Evolutionary conservation across 805 yeast genomes (phyloP).

Genomic region (Debaryomyces castellii): DNA sequence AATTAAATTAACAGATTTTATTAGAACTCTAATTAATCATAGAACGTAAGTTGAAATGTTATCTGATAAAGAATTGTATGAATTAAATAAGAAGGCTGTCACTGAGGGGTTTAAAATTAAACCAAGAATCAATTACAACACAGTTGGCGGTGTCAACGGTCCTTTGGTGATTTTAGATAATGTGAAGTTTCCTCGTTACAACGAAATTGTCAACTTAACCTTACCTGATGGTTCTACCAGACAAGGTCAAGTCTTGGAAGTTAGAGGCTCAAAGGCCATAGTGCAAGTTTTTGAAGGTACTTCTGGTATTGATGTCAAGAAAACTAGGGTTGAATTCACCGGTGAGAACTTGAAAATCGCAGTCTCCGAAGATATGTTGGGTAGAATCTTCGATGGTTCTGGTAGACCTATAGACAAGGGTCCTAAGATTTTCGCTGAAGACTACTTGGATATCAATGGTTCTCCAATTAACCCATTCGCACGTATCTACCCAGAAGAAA

Average conservation of each 20-base stretch:
- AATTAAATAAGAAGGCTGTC: constrained; percentile 87
- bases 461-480: constrained; percentile 98
- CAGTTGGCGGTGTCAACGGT: constrained; percentile 98
- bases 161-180: constrained; percentile 77
- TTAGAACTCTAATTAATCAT: neutral
- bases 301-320: constrained; percentile 96
- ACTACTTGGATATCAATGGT: constrained; percentile 96
- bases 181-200: constrained; percentile 64
- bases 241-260: constrained; percentile 98
- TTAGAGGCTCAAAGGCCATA: constrained; percentile 93
- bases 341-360: constrained; percentile 92
- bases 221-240: constrained; percentile 92
- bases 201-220: constrained; percentile 95
- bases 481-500: constrained; percentile 98
- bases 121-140: constrained; percentile 90
- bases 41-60: constrained; percentile 22
- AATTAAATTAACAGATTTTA: neutral
- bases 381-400: constrained; percentile 98
- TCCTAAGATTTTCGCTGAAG: constrained; percentile 98
- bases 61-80: constrained; percentile 50
- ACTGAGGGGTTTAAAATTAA: constrained; percentile 87
- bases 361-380: constrained; percentile 95
- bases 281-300: constrained; percentile 99
- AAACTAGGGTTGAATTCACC: constrained; percentile 95
- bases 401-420: constrained; percentile 99